phyloP scores from a whole-genome alignment of 2,329 filamentous ascomycete species.

The Verticillium tricorpus region DNA sequence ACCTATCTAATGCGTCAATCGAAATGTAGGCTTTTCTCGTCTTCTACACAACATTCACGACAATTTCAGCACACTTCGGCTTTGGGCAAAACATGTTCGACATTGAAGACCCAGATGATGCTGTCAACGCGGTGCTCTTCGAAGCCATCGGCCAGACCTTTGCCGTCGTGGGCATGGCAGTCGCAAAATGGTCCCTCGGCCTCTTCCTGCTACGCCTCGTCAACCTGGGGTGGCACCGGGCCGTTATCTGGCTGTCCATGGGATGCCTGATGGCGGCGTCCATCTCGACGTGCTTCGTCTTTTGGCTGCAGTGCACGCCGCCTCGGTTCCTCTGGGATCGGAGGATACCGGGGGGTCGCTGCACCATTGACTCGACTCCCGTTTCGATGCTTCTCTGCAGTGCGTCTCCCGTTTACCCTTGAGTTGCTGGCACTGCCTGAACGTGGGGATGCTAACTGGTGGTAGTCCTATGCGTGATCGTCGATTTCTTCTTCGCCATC shows the following conservation, averaged over 20 bases:
- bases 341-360: constrained; percentile 1
- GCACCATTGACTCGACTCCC: constrained; percentile 8
- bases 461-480: constrained; percentile 15
- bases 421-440: not conserved
- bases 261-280: constrained; percentile 4
- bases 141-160: constrained; percentile 11
- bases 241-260: constrained; percentile 6
- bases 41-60: constrained; percentile 10
- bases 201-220: constrained; percentile 11
- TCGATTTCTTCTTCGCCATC: constrained; percentile 33
- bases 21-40: constrained; percentile 4
- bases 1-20: no score
- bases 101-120: constrained; percentile 1
- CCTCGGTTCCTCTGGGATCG: constrained; percentile 9
- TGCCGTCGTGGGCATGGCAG: constrained; percentile 8
- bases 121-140: constrained; percentile 6
- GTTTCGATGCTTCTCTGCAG: constrained; percentile 9
- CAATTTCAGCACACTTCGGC: not conserved
- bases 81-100: not conserved
- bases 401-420: not conserved
- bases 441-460: not conserved
- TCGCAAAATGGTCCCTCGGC: constrained; percentile 10
- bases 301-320: constrained; percentile 10
- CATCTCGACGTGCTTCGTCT: constrained; percentile 5
- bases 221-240: constrained; percentile 3